A percentile compares a stretch with the other conserved stretches of the same genome.
Conservation (phyloP, 1,284 basidiomycete genomes). For the Cryptococcus wingfieldii region DNA sequence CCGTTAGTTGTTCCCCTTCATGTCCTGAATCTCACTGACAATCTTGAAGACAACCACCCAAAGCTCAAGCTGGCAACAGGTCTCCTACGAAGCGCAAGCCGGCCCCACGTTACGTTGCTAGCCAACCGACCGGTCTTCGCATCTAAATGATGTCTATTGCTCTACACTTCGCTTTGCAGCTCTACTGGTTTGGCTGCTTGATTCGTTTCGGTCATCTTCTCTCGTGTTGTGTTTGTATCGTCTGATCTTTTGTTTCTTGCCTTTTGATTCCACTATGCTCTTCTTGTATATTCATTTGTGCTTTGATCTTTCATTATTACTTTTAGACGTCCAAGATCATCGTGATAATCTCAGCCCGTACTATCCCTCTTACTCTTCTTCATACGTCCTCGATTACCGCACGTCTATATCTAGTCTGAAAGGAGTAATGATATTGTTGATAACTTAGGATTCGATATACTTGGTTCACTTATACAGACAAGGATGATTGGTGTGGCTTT, state of each 20-base stretch:
- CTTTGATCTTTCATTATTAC: neutral
- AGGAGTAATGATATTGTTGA: neutral
- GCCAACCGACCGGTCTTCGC: conserved; percentile 12
- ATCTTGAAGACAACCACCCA: neutral
- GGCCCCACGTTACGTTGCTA: conserved; percentile 13
- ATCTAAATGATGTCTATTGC: conserved; percentile 1
- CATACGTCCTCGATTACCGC: neutral
- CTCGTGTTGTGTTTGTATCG: neutral
- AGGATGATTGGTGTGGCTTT: neutral
- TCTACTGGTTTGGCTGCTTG: neutral
- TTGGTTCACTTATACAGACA: neutral
- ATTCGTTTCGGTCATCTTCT: neutral
- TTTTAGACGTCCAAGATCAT: neutral
- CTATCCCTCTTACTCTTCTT: neutral
- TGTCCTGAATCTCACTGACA: neutral
- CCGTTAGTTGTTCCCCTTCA: conserved; percentile 1
- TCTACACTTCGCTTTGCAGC: neutral
- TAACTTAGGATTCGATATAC: neutral
- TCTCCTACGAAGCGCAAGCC: conserved; percentile 7
- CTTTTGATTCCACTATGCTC: neutral
- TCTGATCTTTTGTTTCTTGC: neutral
- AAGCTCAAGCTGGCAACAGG: neutral
- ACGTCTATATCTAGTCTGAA: conserved; percentile 1
- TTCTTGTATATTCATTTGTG: neutral
- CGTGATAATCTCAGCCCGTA: neutral